Base-by-base conservation (phyloP, 495 filamentous ascomycete species). In the Trichoderma gamsii region DNA sequence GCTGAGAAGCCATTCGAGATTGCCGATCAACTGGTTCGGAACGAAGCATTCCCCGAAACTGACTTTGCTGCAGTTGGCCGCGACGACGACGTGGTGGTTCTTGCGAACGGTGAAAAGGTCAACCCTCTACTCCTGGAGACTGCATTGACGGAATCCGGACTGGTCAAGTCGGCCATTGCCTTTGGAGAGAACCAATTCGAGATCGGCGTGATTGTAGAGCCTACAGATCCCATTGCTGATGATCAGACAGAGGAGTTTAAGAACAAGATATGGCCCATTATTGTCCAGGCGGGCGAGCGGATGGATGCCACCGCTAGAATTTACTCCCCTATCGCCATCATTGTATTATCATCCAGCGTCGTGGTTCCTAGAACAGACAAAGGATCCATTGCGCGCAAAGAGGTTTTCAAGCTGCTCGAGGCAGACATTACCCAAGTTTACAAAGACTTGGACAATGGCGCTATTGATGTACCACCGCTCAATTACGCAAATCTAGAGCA, bases 51-150 rank as follows among this genome's bases (percentile, higher is more conserved):
- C n/a, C 67, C 70, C n/a, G 68, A 69, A 0, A 41, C 61, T 13
- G 72, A 76, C 27, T 72, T 78, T 52, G 66, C 49, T 21, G 46
- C 66, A 63, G 61, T 61, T 41, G 76, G 79, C 1, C 74, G 83
- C 18, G 41, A 68, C 1, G 83, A 86, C 65, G 83, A 85, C 69
- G 67, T 83, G 7, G 80, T 86, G 68, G 81, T 84, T 0, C 75
- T 85, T 29, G 74, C 72, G 2, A 84, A 79, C 68, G 83, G 81
- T 4, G 79, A 85, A 66, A 86, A 84, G 69, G 68, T 79, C 15
- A 81, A 82, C 67, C 81, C 83, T 0, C 68, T 76, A 4, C 67
- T 76, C 0, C 71, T 81, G 35, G 82, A 86, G 65, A 67, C 67
- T 23, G 68, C 70, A 1, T 63, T 83, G 6, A 64, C 65, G 15